These are phyloP conservation scores for Cicer yamashitae DNA, from an alignment of 306 rosid genomes.

Conservation along the genomic window DNA sequence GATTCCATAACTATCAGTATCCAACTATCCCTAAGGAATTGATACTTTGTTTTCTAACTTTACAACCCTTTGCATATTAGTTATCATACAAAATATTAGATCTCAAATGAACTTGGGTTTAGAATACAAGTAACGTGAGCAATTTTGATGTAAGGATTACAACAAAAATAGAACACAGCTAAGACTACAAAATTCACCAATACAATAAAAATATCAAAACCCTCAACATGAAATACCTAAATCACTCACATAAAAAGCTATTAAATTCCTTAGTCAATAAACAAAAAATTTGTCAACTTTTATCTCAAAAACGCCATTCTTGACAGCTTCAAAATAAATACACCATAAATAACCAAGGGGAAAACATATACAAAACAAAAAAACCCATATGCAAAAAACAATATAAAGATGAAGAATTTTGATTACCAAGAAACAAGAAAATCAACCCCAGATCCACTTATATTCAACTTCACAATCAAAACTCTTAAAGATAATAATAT, in stretches of 20 bases:
- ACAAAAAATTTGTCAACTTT: not conserved
- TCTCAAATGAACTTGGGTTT: conserved; percentile 8
- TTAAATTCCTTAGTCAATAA: not conserved
- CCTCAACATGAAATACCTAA: conserved; percentile 4
- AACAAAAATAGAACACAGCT: conserved; percentile 3
- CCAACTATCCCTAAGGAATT: not conserved
- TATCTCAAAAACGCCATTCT: conserved; percentile 19
- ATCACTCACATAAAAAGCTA: not conserved
- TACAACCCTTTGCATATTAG: conserved; percentile 13
- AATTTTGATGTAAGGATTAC: not conserved
- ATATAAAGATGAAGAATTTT: not conserved
- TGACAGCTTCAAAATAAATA: conserved; percentile 25
- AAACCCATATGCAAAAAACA: conserved; percentile 10
- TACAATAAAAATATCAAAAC: conserved; percentile 26
- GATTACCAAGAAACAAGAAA: conserved; percentile 38
- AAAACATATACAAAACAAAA: not conserved
- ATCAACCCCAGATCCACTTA: conserved; percentile 57
- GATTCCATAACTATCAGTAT: not conserved
- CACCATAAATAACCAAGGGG: conserved; percentile 24
- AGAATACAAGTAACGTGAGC: not conserved
- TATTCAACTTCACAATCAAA: conserved; percentile 31
- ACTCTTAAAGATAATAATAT: conserved; percentile 16
- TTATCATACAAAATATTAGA: conserved; percentile 1
- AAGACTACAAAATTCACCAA: not conserved
- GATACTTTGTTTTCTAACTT: not conserved